Evolutionary conservation across 192 early-diverging fungal species (phyloP), one percentile per base, ranked within the genome.

Genomic region (Backusella tarrabulga): DNA sequence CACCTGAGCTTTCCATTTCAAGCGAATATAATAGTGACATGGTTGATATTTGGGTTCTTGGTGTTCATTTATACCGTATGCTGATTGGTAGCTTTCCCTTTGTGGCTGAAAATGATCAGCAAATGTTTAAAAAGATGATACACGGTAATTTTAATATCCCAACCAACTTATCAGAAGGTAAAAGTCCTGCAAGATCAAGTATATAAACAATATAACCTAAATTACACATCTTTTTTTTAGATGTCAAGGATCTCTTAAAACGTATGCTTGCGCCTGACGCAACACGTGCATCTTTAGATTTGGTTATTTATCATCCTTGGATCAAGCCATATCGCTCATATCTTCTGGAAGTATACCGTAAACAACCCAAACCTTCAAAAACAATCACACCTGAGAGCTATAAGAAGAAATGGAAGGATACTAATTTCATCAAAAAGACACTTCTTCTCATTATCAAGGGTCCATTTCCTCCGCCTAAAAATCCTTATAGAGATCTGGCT

Each of bases 41-140:
- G 32, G 72, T 67, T 7, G 97, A 98, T 79, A 91, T 96, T 32
- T 98, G 97, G 97, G 94, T 93, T 29, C 79, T 97, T 14, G 97
- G 97, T 17, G 92, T 98, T 2, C 87, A 95, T 6, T 78, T 98
- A 6, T 98, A 96, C 79, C 91, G 95, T 32, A 89, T 97, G 83
- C 87, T 81, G 1, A 81, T 83, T 12, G 87, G 87, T n/a, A 73
- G 79, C 6, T 83, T 86, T 79, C 87, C 87, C 2, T 88, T 88
- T 52, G 36, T 72, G 6, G 87, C 85, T 7, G 21, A 76, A 6
- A 88, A 77, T 15, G 80, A 82, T 68, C 77, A 73, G 4, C 44
- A 46, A 60, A 23, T 82, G 21, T 78, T 82, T 56, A 75, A 75
- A 54, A 82, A 82, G 73, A 82, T 82, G 80, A 50, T 76, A 5